Conservation (phyloP, 2,329 filamentous ascomycete genomes). For the Mycosphaerella sp. region DNA sequence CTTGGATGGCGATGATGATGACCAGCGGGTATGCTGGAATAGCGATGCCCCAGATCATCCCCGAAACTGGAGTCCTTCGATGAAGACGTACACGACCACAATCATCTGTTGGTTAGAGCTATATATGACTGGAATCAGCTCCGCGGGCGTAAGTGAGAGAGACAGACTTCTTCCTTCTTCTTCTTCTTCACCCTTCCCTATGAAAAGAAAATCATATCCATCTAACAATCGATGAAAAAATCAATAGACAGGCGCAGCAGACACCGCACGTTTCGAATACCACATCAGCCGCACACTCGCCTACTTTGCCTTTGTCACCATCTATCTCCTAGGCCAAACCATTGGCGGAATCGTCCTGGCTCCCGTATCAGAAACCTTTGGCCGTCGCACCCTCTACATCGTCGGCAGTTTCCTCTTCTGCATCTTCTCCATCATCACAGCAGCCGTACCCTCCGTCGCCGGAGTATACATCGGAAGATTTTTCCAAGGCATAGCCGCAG, state of each 20-base stretch:
- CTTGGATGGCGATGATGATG: conserved; percentile 10
- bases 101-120: conserved; percentile 19
- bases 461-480: conserved; percentile 40
- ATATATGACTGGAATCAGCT: conserved; percentile 22
- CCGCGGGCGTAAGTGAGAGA: conserved; percentile 11
- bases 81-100: conserved; percentile 16
- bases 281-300: conserved; percentile 15
- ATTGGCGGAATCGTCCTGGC: conserved; percentile 35
- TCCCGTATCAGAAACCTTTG: conserved; percentile 36
- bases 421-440: conserved; percentile 33
- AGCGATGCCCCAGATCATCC: conserved; percentile 15
- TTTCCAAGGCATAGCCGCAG: conserved; percentile 41
- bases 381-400: conserved; percentile 34
- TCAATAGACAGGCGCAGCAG: conserved; percentile 15
- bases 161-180: too few relatives aligned
- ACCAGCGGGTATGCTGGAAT: conserved; percentile 12
- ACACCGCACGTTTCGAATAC: conserved; percentile 15
- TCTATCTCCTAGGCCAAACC: conserved; percentile 33
- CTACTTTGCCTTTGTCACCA: conserved; percentile 20
- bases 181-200: not conserved
- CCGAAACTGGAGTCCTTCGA: conserved; percentile 11
- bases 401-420: conserved; percentile 24
- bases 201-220: not conserved
- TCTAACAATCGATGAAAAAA: too few relatives aligned
- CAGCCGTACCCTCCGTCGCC: conserved; percentile 30